phyloP scores from a whole-genome alignment of 176 grass and related monocot genomes.

The Ampelocalamus luodianensis region DNA sequence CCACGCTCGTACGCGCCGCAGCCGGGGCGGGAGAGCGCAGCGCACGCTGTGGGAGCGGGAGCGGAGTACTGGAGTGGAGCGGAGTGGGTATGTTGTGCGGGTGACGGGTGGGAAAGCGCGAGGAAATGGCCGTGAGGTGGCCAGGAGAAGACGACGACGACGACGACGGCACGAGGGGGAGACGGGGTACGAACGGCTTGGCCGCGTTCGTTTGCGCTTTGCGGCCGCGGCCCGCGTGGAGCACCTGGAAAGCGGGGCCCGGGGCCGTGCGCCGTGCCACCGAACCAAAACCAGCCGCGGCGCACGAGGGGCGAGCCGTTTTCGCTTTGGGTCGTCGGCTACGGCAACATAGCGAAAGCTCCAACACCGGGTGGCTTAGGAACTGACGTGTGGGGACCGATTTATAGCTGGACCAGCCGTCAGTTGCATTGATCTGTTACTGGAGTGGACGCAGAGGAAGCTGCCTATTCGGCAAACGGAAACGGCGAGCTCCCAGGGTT shows the following conservation, averaged over 20 bases:
- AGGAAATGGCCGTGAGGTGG: conserved; percentile 6
- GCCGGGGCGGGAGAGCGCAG: background rate
- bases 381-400: background rate
- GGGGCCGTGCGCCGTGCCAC: background rate
- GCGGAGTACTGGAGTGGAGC: background rate
- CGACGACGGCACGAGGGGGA: conserved; percentile 1
- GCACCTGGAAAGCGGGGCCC: background rate
- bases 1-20: no score
- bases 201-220: conserved; percentile 25
- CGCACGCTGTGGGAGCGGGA: background rate
- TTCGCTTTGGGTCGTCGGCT: background rate
- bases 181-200: conserved; percentile 24
- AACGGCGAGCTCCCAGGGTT: background rate
- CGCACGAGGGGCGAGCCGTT: conserved; percentile 2
- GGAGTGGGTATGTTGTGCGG: background rate
- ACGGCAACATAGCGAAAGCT: background rate
- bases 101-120: background rate
- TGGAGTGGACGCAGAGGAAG: background rate
- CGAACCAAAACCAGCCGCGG: background rate
- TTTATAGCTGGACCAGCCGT: background rate
- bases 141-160: conserved; percentile 2
- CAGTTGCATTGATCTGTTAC: background rate
- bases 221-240: background rate
- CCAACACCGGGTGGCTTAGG: background rate
- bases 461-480: background rate